Percentiles rank a stretch among this genome's conserved stretches.
phyloP scores from a whole-genome alignment of 306 rosid species.

The Clitoria ternatea region DNA sequence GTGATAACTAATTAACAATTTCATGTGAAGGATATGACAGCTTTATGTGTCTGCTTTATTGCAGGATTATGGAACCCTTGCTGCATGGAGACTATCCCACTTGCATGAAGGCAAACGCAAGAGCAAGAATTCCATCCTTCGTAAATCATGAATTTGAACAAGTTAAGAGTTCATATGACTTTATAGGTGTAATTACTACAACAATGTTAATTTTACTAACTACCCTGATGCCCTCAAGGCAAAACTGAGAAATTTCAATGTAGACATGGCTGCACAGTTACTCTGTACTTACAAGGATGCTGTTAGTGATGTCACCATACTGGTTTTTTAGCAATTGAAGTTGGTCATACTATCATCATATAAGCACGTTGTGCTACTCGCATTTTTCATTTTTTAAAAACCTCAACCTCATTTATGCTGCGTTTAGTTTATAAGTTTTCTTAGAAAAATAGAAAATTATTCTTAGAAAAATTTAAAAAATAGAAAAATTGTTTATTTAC shows the following conservation, averaged over 20 bases:
- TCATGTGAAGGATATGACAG: background rate
- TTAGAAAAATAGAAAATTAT: too few species aligned
- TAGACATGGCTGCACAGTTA: constrained; percentile 30
- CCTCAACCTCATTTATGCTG: too few species aligned
- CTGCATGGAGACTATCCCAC: constrained; percentile 59
- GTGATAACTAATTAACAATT: background rate
- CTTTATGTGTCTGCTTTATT: background rate
- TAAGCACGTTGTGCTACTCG: background rate
- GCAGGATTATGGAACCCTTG: constrained; percentile 64
- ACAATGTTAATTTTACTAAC: constrained; percentile 25
- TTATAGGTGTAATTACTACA: constrained; percentile 51
- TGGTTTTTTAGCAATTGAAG: background rate
- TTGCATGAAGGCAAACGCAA: constrained; percentile 46
- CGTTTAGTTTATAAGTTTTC: too few species aligned
- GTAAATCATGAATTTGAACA: constrained; percentile 35
- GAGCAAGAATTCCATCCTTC: constrained; percentile 55
- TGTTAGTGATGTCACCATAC: background rate
- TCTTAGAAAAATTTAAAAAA: too few species aligned
- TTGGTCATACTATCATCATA: background rate
- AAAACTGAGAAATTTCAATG: constrained; percentile 25
- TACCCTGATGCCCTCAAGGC: constrained; percentile 22
- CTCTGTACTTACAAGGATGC: constrained; percentile 21
- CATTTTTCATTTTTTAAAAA: too few species aligned
- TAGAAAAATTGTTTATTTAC: too few species aligned
- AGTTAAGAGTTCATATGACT: constrained; percentile 57